A percentile compares a stretch with the other conserved stretches of the same genome.
These are phyloP conservation scores for Stephania cephalantha DNA, from an alignment of 164 flowering plant species.

Conservation along the genomic window DNA sequence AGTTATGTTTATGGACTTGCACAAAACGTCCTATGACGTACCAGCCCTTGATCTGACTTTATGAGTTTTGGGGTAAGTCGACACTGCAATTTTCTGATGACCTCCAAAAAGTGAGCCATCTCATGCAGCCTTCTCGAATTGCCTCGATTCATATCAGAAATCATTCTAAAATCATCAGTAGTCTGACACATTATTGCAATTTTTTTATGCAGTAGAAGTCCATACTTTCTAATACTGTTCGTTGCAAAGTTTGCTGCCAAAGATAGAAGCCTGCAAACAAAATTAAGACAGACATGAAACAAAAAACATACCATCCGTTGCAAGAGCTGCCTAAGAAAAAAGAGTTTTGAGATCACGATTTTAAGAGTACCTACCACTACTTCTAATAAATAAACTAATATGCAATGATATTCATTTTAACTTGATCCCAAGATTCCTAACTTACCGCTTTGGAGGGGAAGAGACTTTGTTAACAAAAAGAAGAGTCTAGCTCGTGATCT, in stretches of 20 bases:
- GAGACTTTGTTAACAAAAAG: neutral
- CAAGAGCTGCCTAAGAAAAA: neutral
- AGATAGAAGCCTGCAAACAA: conserved; percentile 60
- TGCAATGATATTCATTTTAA: too few species aligned
- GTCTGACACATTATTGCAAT: conserved; percentile 18
- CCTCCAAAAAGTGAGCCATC: conserved; percentile 73
- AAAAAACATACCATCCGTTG: neutral
- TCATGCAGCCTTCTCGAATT: conserved; percentile 46
- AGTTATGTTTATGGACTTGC: neutral
- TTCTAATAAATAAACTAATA: too few species aligned
- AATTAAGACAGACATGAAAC: conserved; percentile 10
- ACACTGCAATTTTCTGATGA: conserved; percentile 62
- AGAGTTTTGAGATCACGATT: too few species aligned
- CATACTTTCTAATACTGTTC: conserved; percentile 71
- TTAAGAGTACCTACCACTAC: too few species aligned
- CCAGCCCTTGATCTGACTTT: conserved; percentile 53
- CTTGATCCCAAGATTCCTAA: too few species aligned
- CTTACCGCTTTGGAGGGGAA: neutral
- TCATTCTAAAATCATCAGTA: conserved; percentile 9
- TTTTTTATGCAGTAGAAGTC: conserved; percentile 42
- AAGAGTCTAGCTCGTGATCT: neutral
- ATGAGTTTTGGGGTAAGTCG: conserved; percentile 40
- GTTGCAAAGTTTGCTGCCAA: conserved; percentile 72
- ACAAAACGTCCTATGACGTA: conserved; percentile 19
- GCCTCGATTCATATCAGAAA: conserved; percentile 19